phyloP scores from a whole-genome alignment of 768 basidiomycete species.

The Psilocybe subaeruginosa region DNA sequence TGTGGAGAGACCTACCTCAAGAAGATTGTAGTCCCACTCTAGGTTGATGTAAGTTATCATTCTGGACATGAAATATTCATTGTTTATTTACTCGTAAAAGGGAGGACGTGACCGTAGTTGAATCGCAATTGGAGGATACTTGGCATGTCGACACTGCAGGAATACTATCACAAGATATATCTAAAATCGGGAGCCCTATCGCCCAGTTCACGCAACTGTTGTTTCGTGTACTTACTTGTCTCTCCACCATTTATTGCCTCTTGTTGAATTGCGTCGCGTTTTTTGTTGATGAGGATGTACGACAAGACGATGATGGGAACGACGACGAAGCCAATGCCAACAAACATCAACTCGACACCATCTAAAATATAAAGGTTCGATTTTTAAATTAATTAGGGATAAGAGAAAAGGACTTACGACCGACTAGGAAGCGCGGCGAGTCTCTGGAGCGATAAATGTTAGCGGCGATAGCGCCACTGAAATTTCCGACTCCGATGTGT shows the following conservation, averaged over 20 bases:
- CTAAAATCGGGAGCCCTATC: conserved; percentile 25
- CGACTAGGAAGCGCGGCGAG: conserved; percentile 60
- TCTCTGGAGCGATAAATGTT: conserved; percentile 66
- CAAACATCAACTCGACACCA: conserved; percentile 67
- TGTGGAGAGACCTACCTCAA: no score
- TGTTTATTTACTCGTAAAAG: no score
- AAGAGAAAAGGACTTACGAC: conserved; percentile 47
- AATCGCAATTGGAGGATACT: no score
- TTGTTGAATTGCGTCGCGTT: conserved; percentile 43
- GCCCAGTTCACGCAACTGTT: conserved; percentile 34
- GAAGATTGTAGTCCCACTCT: no score
- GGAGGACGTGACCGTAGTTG: no score
- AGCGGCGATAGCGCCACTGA: conserved; percentile 63
- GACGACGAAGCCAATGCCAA: conserved; percentile 62
- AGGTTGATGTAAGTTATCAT: no score
- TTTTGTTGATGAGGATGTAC: conserved; percentile 60
- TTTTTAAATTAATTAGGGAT: background rate
- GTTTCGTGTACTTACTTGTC: conserved; percentile 33
- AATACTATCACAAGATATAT: conserved; percentile 18
- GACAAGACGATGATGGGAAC: conserved; percentile 49
- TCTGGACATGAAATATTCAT: no score
- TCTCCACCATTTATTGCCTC: conserved; percentile 32
- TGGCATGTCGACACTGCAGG: no score
- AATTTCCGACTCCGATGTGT: conserved; percentile 71
- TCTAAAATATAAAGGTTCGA: conserved; percentile 36